phyloP scores from a whole-genome alignment of 305 asterid species.

The Salvia sclarea region DNA sequence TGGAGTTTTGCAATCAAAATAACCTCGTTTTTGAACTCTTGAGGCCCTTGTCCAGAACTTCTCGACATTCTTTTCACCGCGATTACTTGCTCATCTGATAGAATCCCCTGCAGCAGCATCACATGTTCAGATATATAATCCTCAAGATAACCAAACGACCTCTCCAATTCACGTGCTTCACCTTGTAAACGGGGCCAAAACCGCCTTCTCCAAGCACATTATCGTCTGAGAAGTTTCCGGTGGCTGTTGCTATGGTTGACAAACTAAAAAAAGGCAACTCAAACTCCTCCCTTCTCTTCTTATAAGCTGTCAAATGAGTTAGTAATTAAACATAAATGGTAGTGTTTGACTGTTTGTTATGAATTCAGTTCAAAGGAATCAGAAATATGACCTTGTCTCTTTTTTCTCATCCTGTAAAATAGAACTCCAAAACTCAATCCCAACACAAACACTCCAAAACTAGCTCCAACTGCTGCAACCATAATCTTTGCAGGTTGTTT shows the following conservation, averaged over 20 bases:
- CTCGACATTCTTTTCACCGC: constrained; percentile 27
- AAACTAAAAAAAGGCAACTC: constrained; percentile 25
- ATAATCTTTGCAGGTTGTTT: background rate
- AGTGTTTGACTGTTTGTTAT: background rate
- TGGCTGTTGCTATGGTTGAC: constrained; percentile 29
- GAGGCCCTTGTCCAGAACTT: constrained; percentile 16
- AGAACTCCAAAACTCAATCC: background rate
- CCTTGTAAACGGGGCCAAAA: constrained; percentile 30
- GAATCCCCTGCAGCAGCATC: no score
- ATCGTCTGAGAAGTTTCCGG: constrained; percentile 21
- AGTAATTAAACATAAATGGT: background rate
- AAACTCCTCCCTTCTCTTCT: background rate
- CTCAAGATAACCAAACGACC: no score
- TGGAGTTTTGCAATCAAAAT: constrained; percentile 17
- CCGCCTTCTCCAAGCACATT: constrained; percentile 33
- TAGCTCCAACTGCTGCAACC: background rate
- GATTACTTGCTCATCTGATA: background rate
- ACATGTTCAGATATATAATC: no score
- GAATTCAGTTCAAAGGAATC: background rate
- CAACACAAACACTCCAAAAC: constrained; percentile 8
- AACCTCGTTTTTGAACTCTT: constrained; percentile 23
- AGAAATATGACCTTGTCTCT: constrained; percentile 15
- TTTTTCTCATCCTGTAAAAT: background rate
- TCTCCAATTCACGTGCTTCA: no score
- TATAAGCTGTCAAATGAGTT: background rate